These are phyloP conservation scores for Cadophora sp. DNA, from an alignment of 2,329 filamentous ascomycete species.

Conservation along the genomic window DNA sequence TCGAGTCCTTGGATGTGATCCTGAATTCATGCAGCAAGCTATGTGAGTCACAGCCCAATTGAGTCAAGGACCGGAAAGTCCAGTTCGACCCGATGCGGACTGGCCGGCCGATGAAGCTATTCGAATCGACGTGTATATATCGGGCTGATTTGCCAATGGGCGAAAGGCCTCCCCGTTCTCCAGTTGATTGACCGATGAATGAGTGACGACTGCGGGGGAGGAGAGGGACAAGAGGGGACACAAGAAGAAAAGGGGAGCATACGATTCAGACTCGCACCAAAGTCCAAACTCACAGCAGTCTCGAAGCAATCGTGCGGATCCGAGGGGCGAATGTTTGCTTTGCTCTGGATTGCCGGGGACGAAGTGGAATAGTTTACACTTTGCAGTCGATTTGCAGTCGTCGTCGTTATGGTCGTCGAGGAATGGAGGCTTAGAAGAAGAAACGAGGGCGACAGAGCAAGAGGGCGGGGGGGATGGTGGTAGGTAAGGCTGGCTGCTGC, in stretches of 20 bases:
- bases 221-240: constrained; percentile 11
- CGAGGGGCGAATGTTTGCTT: constrained; percentile 15
- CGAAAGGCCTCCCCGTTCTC: constrained; percentile 7
- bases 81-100: constrained; percentile 34
- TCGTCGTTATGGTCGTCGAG: neutral
- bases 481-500: constrained; percentile 35
- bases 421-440: constrained; percentile 21
- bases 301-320: constrained; percentile 12
- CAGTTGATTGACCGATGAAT: constrained; percentile 26
- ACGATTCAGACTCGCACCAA: constrained; percentile 18
- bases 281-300: constrained; percentile 15
- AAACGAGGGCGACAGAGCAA: constrained; percentile 8
- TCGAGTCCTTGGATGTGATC: constrained; percentile 19
- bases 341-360: neutral
- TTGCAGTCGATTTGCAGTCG: constrained; percentile 10
- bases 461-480: constrained; percentile 17
- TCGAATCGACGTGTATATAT: constrained; percentile 34
- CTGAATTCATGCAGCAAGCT: constrained; percentile 38
- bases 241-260: constrained; percentile 19
- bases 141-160: constrained; percentile 41
- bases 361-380: neutral
- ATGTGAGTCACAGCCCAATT: constrained; percentile 41
- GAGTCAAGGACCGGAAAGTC: constrained; percentile 37
- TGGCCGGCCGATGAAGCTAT: constrained; percentile 32
- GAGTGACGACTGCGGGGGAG: constrained; percentile 12